Evolutionary conservation across 805 yeast species (phyloP), one percentile per base, ranked within the genome.

Genomic region (Ogataea salicorniae): DNA sequence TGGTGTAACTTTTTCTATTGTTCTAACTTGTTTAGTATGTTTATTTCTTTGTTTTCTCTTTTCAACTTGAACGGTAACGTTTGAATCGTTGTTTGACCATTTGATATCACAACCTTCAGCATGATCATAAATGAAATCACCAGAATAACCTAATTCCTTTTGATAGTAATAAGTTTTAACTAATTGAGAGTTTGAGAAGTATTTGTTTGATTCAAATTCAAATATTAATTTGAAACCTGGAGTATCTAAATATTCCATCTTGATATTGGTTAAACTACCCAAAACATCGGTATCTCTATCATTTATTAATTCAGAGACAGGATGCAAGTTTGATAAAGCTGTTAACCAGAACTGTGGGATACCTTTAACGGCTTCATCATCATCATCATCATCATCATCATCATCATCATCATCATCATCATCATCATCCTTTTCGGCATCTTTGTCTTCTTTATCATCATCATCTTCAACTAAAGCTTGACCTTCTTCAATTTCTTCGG

Each of bases 281-380:
- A 94, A 77, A 7, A 90, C 92, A 61, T 87, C 96, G 43, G 84
- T 78, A 68, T 94, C 99, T 62, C 95, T 80, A 47, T 89, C 97
- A 39, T 94, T 81, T 58, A 94, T 87, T 54, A 88, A 81, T 52
- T 90, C 95, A 34, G 89, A 79, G 42, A 91, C 80, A 29, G 87
- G 81, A 29, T 82, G 80, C 58, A 94, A 74, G 70, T 91, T 94
- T 67, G 86, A 92, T 68, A 94, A 73, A 6, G 98, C 95, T 17
- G 98, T 94, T 60, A 92, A 76, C 99, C 99, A 94, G 75, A 94
- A 94, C 42, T 86, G 82, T 48, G 99, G 98, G 56, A 94, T 80
- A 54, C 99, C 99, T 52, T 74, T 74, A 43, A 73, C 69, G 18
- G 67, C 72, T 17, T 44, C 35, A 31, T 53, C 50, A 16, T 59